Percentiles rank a stretch among this genome's conserved stretches.
Evolutionary conservation across 345 rosid genomes (phyloP).

Genomic region (Orychophragmus violaceus): DNA sequence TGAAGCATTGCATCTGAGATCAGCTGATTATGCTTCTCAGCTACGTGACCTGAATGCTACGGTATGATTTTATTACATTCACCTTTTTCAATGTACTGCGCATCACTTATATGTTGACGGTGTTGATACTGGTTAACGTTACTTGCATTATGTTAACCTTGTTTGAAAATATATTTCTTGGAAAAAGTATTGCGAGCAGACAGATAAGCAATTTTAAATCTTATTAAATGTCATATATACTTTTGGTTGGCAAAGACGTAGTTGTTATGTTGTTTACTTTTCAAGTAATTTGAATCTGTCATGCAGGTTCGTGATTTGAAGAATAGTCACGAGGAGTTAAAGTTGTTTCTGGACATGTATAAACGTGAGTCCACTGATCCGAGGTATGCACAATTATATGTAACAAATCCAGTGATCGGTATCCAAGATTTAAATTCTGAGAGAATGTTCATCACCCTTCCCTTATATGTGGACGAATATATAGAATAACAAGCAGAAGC

Average conservation of each 20-base stretch:
- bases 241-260: not conserved
- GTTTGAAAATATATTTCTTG: not conserved
- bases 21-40: constrained; percentile 54
- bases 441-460: not conserved
- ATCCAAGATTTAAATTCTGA: not conserved
- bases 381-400: constrained; percentile 39
- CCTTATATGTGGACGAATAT: not conserved
- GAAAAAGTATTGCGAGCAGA: not conserved
- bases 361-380: constrained; percentile 68
- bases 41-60: constrained; percentile 52
- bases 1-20: constrained; percentile 49
- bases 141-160: not conserved
- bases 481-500: not conserved
- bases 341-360: constrained; percentile 78
- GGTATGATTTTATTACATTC: constrained; percentile 49
- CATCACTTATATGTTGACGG: constrained; percentile 1
- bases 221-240: not conserved
- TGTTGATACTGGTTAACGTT: not conserved
- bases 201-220: not conserved
- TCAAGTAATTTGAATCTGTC: constrained; percentile 19
- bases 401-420: not conserved
- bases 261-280: constrained; percentile 2
- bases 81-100: not conserved
- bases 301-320: constrained; percentile 68
- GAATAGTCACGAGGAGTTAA: constrained; percentile 65